Percentiles rank a stretch among this genome's conserved stretches.
These are phyloP conservation scores for Aquilaria agallochum DNA, from an alignment of 441 rosid species.

Conservation along the genomic window DNA sequence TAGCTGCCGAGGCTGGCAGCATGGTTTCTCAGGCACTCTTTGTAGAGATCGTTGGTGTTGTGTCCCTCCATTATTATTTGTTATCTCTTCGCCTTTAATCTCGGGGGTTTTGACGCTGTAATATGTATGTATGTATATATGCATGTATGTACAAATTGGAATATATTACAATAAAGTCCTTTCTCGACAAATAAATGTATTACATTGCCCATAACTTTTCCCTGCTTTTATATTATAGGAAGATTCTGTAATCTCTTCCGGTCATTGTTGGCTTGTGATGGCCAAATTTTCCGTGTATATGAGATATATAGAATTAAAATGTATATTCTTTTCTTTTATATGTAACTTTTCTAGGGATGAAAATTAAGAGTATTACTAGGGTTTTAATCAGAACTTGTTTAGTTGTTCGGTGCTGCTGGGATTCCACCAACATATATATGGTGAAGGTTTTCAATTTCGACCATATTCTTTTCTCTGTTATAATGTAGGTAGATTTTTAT, in stretches of 20 bases:
- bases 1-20: conserved; percentile 84
- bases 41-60: conserved; percentile 36
- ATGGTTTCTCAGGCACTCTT: conserved; percentile 76
- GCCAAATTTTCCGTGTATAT: background rate
- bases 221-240: background rate
- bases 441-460: too few species aligned
- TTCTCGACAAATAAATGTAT: background rate
- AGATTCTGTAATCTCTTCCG: conserved; percentile 9
- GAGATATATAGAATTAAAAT: too few species aligned
- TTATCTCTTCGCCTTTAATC: background rate
- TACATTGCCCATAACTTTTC: background rate
- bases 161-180: background rate
- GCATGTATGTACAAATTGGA: background rate
- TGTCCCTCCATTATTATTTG: conserved; percentile 22
- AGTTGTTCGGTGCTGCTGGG: too few species aligned
- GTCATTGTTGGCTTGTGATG: background rate
- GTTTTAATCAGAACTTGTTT: too few species aligned
- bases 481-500: too few species aligned
- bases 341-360: too few species aligned
- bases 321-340: too few species aligned
- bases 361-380: too few species aligned
- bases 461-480: too few species aligned
- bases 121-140: background rate
- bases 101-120: background rate
- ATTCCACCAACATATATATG: too few species aligned